phyloP scores from a whole-genome alignment of 768 basidiomycete genomes.

The Kwoniella dejecticola region DNA sequence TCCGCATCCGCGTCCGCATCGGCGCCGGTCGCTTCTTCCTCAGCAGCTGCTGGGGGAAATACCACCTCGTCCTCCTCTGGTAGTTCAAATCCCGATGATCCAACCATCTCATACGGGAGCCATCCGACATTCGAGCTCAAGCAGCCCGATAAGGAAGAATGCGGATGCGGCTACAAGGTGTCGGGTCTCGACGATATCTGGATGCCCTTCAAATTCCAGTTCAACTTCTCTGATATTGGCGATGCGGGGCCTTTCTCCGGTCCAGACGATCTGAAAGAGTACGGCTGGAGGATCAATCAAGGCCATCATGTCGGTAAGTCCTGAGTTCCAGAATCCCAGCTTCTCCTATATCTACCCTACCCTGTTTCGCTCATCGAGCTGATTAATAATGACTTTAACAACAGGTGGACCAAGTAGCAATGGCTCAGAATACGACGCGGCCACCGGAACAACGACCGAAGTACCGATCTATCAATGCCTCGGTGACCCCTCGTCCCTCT shows the following conservation, averaged over 20 bases:
- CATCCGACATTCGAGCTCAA: neutral
- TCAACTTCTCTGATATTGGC: neutral
- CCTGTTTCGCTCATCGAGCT: neutral
- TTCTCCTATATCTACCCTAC: neutral
- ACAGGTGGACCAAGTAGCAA: slow-evolving; percentile 5
- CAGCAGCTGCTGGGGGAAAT: no score
- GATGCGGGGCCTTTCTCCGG: neutral
- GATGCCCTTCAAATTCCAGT: slow-evolving; percentile 7
- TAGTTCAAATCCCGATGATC: neutral
- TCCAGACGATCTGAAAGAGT: slow-evolving; percentile 1
- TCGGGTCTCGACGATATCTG: slow-evolving; percentile 2
- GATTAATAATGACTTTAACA: neutral
- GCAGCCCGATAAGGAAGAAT: neutral
- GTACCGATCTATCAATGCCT: slow-evolving; percentile 12
- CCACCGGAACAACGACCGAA: no score
- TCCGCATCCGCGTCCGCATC: no score
- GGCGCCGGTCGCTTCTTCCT: no score
- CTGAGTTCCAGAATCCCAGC: neutral
- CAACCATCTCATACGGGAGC: neutral
- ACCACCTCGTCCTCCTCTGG: no score
- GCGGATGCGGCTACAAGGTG: slow-evolving; percentile 13
- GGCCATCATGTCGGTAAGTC: slow-evolving; percentile 9
- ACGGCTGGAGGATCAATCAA: slow-evolving; percentile 12
- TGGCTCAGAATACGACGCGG: neutral
- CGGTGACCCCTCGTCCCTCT: slow-evolving; percentile 3